Evolutionary conservation across 495 filamentous ascomycete species (phyloP).

Genomic region (Xylaria scruposa): DNA sequence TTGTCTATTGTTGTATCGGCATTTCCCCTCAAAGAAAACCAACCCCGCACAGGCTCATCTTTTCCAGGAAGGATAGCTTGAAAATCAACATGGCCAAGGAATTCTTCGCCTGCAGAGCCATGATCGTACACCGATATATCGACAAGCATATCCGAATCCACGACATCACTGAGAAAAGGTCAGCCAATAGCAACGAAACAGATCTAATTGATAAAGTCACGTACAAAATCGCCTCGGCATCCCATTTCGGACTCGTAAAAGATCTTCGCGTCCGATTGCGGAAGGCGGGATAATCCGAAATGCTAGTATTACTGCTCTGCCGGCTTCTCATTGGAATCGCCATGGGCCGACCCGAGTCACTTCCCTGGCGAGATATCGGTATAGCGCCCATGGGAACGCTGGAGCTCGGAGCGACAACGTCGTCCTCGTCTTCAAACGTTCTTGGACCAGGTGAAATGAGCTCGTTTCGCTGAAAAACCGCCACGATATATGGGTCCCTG

Average conservation of each 20-base stretch:
- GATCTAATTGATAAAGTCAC: constrained; percentile 42
- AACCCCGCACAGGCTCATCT: constrained; percentile 77
- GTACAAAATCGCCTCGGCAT: constrained; percentile 94
- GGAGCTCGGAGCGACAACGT: constrained; percentile 47
- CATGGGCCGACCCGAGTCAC: constrained; percentile 81
- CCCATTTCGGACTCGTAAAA: constrained; percentile 91
- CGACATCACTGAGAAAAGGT: constrained; percentile 75
- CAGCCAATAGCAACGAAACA: constrained; percentile 36
- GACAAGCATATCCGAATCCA: constrained; percentile 88
- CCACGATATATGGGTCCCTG: constrained; percentile 91
- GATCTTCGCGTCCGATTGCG: constrained; percentile 64
- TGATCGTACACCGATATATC: constrained; percentile 95
- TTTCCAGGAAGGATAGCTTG: constrained; percentile 67
- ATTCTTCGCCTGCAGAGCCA: constrained; percentile 78
- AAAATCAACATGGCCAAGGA: constrained; percentile 88
- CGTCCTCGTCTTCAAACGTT: constrained; percentile 57
- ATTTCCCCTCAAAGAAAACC: constrained; percentile 79
- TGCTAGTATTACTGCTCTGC: constrained; percentile 91
- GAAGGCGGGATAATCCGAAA: constrained; percentile 71
- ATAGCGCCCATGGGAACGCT: constrained; percentile 57
- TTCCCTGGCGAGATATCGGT: constrained; percentile 69
- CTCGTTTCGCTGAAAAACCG: constrained; percentile 95
- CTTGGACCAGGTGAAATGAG: constrained; percentile 88
- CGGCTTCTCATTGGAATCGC: constrained; percentile 95
- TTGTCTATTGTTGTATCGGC: constrained; percentile 59